These are phyloP conservation scores for Nakaseomyces delphensis DNA, from an alignment of 1,139 yeast genomes.

Conservation along the genomic window DNA sequence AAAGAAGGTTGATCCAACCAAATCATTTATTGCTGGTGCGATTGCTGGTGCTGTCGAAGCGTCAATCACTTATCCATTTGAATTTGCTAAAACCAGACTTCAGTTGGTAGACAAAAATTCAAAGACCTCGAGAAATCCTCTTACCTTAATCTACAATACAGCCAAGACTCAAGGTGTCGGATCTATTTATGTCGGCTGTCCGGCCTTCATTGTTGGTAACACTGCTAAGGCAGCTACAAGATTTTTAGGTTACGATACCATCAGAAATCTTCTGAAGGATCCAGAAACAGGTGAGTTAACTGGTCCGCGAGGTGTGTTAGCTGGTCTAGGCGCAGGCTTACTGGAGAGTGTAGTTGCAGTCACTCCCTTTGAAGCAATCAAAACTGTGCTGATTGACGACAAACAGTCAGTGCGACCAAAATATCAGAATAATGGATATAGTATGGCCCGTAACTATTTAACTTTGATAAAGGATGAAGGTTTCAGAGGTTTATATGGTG, in stretches of 20 bases:
- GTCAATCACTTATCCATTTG: slow-evolving; percentile 85
- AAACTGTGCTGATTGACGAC: slow-evolving; percentile 92
- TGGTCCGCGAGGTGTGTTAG: slow-evolving; percentile 84
- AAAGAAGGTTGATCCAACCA: slow-evolving; percentile 43
- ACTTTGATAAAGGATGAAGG: slow-evolving; percentile 67
- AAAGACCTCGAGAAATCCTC: slow-evolving; percentile 69
- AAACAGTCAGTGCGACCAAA: slow-evolving; percentile 67
- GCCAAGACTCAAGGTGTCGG: slow-evolving; percentile 72
- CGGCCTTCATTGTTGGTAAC: slow-evolving; percentile 92
- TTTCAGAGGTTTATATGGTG: slow-evolving; percentile 73
- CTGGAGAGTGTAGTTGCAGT: slow-evolving; percentile 88
- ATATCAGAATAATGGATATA: slow-evolving; percentile 62
- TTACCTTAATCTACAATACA: slow-evolving; percentile 64
- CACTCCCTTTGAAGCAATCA: slow-evolving; percentile 94
- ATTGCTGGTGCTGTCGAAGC: slow-evolving; percentile 94
- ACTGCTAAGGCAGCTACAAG: slow-evolving; percentile 93
- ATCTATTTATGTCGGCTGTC: slow-evolving; percentile 90
- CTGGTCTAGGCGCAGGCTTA: slow-evolving; percentile 95
- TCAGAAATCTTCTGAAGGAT: slow-evolving; percentile 69
- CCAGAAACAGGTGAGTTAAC: slow-evolving; percentile 70
- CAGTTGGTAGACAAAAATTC: slow-evolving; percentile 71
- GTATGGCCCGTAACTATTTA: slow-evolving; percentile 32
- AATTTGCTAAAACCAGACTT: slow-evolving; percentile 88
- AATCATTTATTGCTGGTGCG: slow-evolving; percentile 88
- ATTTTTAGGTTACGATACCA: slow-evolving; percentile 84